Evolutionary conservation across 345 rosid genomes (phyloP).

Genomic region (Citrus sp.): DNA sequence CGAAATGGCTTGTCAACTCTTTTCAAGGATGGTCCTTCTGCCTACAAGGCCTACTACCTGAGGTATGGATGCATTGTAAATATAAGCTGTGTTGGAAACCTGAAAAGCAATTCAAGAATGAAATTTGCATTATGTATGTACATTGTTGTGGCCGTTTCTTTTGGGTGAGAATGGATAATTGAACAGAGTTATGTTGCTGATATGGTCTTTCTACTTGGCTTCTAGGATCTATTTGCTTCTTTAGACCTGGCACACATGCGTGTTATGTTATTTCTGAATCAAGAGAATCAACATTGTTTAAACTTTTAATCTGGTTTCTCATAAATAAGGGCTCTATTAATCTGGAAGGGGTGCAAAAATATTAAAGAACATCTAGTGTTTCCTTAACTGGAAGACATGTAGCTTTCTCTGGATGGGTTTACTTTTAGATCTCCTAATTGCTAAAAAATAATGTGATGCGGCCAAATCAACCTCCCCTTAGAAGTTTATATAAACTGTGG

Average conservation of each 20-base stretch:
- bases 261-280: background rate
- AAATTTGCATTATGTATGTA: background rate
- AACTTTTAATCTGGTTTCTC: background rate
- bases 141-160: background rate
- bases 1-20: slow-evolving; percentile 86
- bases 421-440: background rate
- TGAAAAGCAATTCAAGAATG: background rate
- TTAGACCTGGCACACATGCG: background rate
- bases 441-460: background rate
- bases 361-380: background rate
- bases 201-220: background rate
- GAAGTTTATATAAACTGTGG: background rate
- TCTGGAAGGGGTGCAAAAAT: background rate
- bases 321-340: too few species aligned
- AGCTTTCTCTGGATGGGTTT: background rate
- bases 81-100: background rate
- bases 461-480: background rate
- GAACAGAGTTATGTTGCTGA: background rate
- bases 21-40: slow-evolving; percentile 83
- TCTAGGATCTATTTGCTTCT: background rate
- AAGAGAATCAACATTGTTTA: background rate
- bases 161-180: background rate
- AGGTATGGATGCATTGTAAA: slow-evolving; percentile 38
- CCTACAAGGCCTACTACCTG: slow-evolving; percentile 73
- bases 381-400: background rate